Evolutionary conservation across 345 rosid species (phyloP).

Genomic region (Trapa incisa): DNA sequence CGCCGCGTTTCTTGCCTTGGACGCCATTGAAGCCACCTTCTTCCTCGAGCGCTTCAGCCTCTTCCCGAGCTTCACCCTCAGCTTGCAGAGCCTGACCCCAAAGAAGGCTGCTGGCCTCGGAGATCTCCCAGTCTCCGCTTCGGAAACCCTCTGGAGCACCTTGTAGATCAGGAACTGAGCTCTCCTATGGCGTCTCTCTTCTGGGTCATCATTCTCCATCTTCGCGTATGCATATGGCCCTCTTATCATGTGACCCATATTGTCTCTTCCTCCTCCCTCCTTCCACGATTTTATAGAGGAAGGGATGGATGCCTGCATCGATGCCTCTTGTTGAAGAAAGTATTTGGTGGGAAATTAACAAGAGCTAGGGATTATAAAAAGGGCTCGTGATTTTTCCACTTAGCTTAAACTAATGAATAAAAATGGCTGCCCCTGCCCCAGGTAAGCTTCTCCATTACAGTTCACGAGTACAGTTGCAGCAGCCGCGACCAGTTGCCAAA

Average conservation of each 20-base stretch:
- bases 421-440: not conserved
- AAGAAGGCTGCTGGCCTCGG: slow-evolving; percentile 2
- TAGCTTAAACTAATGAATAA: not conserved
- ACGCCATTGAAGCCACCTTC: slow-evolving; percentile 4
- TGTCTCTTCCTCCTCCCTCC: not conserved
- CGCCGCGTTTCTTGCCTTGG: not conserved
- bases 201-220: slow-evolving; percentile 13
- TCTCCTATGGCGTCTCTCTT: slow-evolving; percentile 10
- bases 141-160: slow-evolving; percentile 7
- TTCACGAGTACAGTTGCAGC: too few relatives aligned
- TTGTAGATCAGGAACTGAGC: slow-evolving; percentile 19
- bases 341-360: not conserved
- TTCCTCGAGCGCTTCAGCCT: slow-evolving; percentile 11
- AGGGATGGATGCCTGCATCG: not conserved
- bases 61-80: slow-evolving; percentile 16
- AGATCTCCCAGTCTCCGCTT: not conserved
- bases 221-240: slow-evolving; percentile 3
- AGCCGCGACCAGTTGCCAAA: too few relatives aligned
- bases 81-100: slow-evolving; percentile 1
- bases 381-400: not conserved
- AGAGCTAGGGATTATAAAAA: not conserved
- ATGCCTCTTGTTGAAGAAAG: not conserved
- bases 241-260: slow-evolving; percentile 1
- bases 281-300: not conserved
- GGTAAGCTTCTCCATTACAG: too few relatives aligned